Conservation (phyloP, 2,329 filamentous ascomycete genomes). For the Nemania sp. region DNA sequence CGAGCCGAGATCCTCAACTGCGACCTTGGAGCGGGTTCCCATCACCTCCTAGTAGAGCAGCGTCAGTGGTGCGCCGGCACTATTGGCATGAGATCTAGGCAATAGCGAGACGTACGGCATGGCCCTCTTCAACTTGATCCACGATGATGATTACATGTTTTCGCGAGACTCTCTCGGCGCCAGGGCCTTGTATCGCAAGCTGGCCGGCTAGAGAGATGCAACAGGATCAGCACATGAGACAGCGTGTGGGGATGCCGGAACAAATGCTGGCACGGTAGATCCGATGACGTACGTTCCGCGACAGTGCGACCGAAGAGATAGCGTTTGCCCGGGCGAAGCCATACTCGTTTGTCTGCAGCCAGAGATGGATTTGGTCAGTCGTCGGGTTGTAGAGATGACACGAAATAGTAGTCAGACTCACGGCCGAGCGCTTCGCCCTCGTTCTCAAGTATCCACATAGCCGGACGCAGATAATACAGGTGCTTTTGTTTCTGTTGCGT, state of each 20-base stretch:
- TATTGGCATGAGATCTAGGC: background rate
- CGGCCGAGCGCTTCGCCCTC: slow-evolving; percentile 54
- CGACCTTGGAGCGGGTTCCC: slow-evolving; percentile 68
- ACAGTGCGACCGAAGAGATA: slow-evolving; percentile 84
- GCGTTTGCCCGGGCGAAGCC: slow-evolving; percentile 82
- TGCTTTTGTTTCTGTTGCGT: too few species aligned
- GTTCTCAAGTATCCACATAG: slow-evolving; percentile 61
- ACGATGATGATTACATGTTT: slow-evolving; percentile 84
- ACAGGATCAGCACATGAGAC: slow-evolving; percentile 9
- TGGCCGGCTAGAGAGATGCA: slow-evolving; percentile 61
- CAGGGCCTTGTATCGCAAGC: slow-evolving; percentile 60
- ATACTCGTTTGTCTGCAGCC: slow-evolving; percentile 67
- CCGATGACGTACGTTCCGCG: slow-evolving; percentile 57
- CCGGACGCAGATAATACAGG: background rate
- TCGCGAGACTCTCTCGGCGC: slow-evolving; percentile 81
- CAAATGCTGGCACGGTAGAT: background rate
- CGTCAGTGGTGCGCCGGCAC: slow-evolving; percentile 7
- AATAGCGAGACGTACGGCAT: slow-evolving; percentile 59
- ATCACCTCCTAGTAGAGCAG: slow-evolving; percentile 56
- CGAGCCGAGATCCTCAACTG: slow-evolving; percentile 77
- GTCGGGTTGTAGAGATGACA: slow-evolving; percentile 1
- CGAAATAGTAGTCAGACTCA: slow-evolving; percentile 32
- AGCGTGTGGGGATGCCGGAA: too few species aligned
- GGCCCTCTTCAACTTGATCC: slow-evolving; percentile 63
- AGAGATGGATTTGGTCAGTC: slow-evolving; percentile 23